These are phyloP conservation scores for Quercus gilva DNA, from an alignment of 306 rosid genomes.

Conservation along the genomic window DNA sequence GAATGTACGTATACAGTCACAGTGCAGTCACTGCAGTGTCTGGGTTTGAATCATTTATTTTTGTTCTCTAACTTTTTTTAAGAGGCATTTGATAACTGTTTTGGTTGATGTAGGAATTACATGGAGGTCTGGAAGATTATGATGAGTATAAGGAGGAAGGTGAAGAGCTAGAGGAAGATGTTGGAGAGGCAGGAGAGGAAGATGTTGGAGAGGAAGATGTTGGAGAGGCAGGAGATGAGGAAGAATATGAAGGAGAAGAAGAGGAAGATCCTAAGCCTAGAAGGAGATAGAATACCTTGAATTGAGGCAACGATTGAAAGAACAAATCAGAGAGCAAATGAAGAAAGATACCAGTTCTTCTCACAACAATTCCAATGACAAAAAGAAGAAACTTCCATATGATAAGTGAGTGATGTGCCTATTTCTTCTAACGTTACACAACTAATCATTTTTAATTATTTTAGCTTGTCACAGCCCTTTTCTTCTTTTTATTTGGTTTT, in stretches of 20 bases:
- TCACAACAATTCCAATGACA: constrained; percentile 32
- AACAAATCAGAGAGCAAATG: constrained; percentile 50
- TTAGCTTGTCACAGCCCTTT: neutral
- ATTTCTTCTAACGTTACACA: neutral
- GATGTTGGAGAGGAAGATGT: too few relatives aligned
- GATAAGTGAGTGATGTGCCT: constrained; percentile 62
- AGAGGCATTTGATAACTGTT: neutral
- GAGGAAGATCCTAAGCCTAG: constrained; percentile 55
- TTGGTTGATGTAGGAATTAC: constrained; percentile 30
- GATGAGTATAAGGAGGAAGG: constrained; percentile 56
- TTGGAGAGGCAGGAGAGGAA: constrained; percentile 49
- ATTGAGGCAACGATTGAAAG: constrained; percentile 73
- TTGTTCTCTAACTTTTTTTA: neutral
- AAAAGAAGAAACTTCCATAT: constrained; percentile 52
- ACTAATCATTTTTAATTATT: neutral
- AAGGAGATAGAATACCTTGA: constrained; percentile 71
- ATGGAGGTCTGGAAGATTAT: constrained; percentile 33
- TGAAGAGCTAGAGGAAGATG: constrained; percentile 37
- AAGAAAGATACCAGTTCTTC: constrained; percentile 49
- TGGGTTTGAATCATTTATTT: neutral
- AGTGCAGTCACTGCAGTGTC: neutral
- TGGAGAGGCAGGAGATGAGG: constrained; percentile 2
- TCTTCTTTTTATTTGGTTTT: neutral
- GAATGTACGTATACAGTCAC: constrained; percentile 8
- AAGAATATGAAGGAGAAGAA: constrained; percentile 45